Percentiles rank a stretch among this genome's conserved stretches.
Evolutionary conservation across 176 grass and related monocot genomes (phyloP).

Genomic region (Cocos nucifera): DNA sequence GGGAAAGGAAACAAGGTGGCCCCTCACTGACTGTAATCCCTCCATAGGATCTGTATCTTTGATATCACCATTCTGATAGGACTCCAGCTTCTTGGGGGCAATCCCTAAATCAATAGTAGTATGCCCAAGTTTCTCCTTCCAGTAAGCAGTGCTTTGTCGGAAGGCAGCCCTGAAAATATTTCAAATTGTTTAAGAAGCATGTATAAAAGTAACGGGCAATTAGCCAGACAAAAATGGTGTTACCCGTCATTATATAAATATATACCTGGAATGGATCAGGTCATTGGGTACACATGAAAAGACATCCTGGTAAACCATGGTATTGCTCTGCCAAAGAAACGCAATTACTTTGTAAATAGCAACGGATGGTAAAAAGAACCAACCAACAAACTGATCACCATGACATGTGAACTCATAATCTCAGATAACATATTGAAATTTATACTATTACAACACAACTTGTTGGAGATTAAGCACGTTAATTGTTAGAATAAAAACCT

Average conservation of each 20-base stretch:
- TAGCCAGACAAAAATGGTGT: neutral
- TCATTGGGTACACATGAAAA: slow-evolving; percentile 73
- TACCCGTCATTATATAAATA: neutral
- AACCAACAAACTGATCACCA: no score
- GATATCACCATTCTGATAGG: slow-evolving; percentile 20
- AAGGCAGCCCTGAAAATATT: slow-evolving; percentile 37
- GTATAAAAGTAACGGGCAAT: no score
- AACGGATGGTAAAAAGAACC: no score
- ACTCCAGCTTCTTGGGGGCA: slow-evolving; percentile 27
- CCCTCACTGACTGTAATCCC: slow-evolving; percentile 37
- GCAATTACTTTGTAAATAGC: neutral
- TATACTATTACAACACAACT: no score
- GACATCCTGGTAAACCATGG: slow-evolving; percentile 54
- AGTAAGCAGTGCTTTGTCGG: slow-evolving; percentile 39
- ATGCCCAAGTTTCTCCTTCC: slow-evolving; percentile 61
- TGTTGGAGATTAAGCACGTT: no score
- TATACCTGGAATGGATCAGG: slow-evolving; percentile 46
- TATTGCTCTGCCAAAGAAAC: slow-evolving; percentile 47
- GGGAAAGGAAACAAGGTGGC: slow-evolving; percentile 63
- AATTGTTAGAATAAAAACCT: no score
- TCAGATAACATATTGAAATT: no score
- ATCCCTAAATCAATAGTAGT: slow-evolving; percentile 65
- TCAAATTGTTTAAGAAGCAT: neutral
- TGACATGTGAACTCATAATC: no score
- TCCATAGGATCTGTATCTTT: slow-evolving; percentile 29